Evolutionary conservation across 306 rosid genomes (phyloP).

Genomic region (Pterocarpus santalinus): DNA sequence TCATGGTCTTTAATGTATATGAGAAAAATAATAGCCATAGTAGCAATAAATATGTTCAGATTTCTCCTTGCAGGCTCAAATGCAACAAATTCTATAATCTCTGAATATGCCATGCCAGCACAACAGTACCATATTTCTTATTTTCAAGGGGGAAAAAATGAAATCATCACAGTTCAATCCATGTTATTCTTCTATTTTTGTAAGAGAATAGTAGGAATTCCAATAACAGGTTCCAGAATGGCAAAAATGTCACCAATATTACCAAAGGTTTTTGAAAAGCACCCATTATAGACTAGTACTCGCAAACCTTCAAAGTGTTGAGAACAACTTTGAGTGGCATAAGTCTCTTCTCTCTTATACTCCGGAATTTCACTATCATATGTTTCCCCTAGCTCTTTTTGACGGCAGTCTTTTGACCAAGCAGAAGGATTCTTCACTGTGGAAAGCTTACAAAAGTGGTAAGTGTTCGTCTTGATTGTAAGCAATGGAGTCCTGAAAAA

Average conservation of each 20-base stretch:
- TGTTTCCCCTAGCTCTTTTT: conserved; percentile 46
- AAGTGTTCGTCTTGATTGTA: conserved; percentile 79
- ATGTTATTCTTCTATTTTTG: background rate
- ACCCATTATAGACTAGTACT: conserved; percentile 21
- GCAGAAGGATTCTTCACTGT: conserved; percentile 62
- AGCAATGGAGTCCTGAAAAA: conserved; percentile 65
- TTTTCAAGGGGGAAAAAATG: too few relatives aligned
- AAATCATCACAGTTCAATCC: background rate
- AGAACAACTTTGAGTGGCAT: conserved; percentile 46
- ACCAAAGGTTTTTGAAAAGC: conserved; percentile 16
- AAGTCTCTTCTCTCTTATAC: conserved; percentile 40
- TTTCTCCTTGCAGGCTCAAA: background rate
- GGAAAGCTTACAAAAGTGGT: conserved; percentile 95
- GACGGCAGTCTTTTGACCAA: conserved; percentile 41
- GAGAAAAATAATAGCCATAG: conserved; percentile 18
- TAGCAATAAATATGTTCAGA: conserved; percentile 16
- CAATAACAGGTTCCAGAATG: background rate
- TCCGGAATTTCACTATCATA: conserved; percentile 44
- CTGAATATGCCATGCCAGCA: too few relatives aligned
- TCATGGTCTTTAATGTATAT: background rate
- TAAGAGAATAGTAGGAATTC: conserved; percentile 8
- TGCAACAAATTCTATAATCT: too few relatives aligned
- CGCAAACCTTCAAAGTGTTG: conserved; percentile 61
- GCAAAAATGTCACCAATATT: conserved; percentile 31
- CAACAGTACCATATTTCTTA: too few relatives aligned